Evolutionary conservation across 768 basidiomycete genomes (phyloP), one percentile per base, ranked within the genome.

Genomic region (Leccinellum albellum): DNA sequence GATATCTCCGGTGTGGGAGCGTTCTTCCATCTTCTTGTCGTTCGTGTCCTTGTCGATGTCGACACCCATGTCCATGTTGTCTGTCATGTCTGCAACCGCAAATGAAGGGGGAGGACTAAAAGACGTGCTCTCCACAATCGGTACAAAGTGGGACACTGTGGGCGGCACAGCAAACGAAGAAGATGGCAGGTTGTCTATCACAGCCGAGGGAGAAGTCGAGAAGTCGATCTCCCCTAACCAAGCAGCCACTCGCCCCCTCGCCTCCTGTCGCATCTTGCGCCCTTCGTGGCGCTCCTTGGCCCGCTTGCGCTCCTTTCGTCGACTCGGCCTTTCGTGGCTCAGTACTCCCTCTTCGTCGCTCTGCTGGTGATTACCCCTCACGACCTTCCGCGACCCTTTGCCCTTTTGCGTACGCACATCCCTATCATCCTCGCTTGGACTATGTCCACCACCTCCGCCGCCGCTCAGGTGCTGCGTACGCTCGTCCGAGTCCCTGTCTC

Each of bases 151-250:
- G 35, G 70, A 68, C 17, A 57, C 23, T 3, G 56, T 49, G 24
- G 72, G 66, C 14, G 78, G 75, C 31, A 40, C 37, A 20, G 78
- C 73, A 40, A 65, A 59, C 5, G 76, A 73, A 9, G 53, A 37
- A 37, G 37, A 20, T 12, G 20, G 37, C 12, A 61, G 55, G 24
- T 74, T 68, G 32, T 85, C 80, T 54, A 79, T 71, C 21, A 53
- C 37, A 13, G 37, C 37, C 37, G 9, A 55, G 51, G 79, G 79
- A 2, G 84, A 82, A 4, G 73, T 75, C 42, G 79, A 81, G 4
- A 81, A 76, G 51, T 86, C 85, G 49, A 91, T 83, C 9, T 73
- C 78, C 28, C 86, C 89, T 57, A 92, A 63, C 89, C 89, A 92
- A 8, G 85, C 88, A 9, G 89, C 79, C n/a, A 92, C 84, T 23